Percentiles rank a stretch among this genome's conserved stretches.
These are phyloP conservation scores for Sordariomycetes sp. DNA, from an alignment of 2,329 filamentous ascomycete genomes.

Conservation along the genomic window DNA sequence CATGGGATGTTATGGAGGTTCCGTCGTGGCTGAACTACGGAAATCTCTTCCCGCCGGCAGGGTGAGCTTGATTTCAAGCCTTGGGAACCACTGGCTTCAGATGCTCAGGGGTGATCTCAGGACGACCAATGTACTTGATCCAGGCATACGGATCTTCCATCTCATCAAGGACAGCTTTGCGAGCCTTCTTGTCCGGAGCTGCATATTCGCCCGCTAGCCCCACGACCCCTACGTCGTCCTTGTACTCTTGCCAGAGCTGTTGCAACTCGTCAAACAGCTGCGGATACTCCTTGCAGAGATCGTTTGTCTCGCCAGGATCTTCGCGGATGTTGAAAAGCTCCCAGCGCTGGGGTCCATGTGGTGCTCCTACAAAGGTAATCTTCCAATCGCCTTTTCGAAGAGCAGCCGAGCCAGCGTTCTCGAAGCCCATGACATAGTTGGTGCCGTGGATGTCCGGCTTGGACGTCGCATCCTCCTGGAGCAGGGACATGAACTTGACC, in stretches of 20 bases:
- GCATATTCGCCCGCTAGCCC: neutral
- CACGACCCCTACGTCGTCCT: neutral
- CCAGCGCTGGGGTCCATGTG: conserved; percentile 18
- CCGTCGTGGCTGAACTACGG: conserved; percentile 7
- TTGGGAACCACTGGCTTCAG: neutral
- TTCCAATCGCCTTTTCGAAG: conserved; percentile 24
- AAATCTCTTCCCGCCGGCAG: conserved; percentile 1
- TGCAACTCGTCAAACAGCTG: conserved; percentile 17
- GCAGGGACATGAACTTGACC: conserved; percentile 4
- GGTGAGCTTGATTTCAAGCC: neutral
- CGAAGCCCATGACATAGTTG: conserved; percentile 18
- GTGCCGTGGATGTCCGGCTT: conserved; percentile 26
- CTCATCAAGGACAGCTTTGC: conserved; percentile 3
- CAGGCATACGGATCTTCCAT: conserved; percentile 7
- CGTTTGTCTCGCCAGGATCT: conserved; percentile 21
- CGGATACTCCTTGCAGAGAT: conserved; percentile 14
- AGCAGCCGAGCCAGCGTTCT: conserved; percentile 21
- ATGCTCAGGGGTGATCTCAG: neutral
- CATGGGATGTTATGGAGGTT: conserved; percentile 11
- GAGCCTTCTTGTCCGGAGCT: neutral
- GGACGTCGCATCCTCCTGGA: conserved; percentile 6
- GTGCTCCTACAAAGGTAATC: conserved; percentile 16
- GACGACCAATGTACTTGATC: conserved; percentile 7
- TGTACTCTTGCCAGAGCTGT: conserved; percentile 23
- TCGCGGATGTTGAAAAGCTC: conserved; percentile 20